A percentile compares a stretch with the other conserved stretches of the same genome.
These are phyloP conservation scores for Metschnikowia continentalis DNA, from an alignment of 805 yeast genomes.

Conservation along the genomic window DNA sequence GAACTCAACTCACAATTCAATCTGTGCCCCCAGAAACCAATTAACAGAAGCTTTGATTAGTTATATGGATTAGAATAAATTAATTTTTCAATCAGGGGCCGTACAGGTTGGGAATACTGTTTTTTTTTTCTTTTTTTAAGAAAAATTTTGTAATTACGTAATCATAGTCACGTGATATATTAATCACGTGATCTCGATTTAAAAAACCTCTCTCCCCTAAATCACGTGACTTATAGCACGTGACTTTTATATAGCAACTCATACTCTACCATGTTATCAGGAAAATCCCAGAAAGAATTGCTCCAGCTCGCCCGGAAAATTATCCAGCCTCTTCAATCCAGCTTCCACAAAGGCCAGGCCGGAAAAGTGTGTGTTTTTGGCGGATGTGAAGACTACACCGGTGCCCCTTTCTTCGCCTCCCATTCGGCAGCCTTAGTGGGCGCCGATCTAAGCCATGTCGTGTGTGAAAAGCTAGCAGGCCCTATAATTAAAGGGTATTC, in stretches of 20 bases:
- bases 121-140: too few species aligned
- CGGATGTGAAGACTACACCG: slow-evolving; percentile 94
- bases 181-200: too few species aligned
- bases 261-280: slow-evolving; percentile 11
- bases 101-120: too few species aligned
- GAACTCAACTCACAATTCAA: too few species aligned
- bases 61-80: too few species aligned
- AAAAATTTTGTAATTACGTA: too few species aligned
- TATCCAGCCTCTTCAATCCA: slow-evolving; percentile 71
- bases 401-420: slow-evolving; percentile 92
- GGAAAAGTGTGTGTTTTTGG: slow-evolving; percentile 87
- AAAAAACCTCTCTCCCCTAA: too few species aligned
- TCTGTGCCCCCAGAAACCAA: too few species aligned
- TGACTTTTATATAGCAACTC: background rate
- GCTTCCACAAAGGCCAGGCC: slow-evolving; percentile 85
- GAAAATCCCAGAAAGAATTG: slow-evolving; percentile 39
- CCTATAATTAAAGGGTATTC: slow-evolving; percentile 79
- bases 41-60: background rate
- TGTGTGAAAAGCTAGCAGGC: slow-evolving; percentile 81
- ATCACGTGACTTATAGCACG: background rate
- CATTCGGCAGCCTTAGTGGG: slow-evolving; percentile 83
- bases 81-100: too few species aligned
- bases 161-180: too few species aligned
- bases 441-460: slow-evolving; percentile 81
- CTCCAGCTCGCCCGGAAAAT: slow-evolving; percentile 48